Evolutionary conservation across 495 filamentous ascomycete species (phyloP).

Genomic region (Pseudoneurospora amorphoporcata): DNA sequence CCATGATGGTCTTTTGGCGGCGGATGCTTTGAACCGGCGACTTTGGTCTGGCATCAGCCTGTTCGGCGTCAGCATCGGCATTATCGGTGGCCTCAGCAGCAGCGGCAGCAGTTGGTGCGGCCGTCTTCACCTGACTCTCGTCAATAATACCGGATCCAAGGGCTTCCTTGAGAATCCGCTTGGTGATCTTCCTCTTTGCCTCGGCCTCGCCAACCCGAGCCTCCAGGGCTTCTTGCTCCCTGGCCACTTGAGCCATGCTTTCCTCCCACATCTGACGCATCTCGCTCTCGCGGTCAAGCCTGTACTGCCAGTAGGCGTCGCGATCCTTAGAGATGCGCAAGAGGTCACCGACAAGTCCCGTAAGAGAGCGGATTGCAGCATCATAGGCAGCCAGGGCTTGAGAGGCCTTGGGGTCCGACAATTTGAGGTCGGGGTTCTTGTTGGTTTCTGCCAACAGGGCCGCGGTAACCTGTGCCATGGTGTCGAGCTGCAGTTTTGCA

Average conservation of each 20-base stretch:
- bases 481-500: conserved; percentile 81
- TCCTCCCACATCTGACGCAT: conserved; percentile 96
- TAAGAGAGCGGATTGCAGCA: conserved; percentile 76
- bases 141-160: conserved; percentile 50
- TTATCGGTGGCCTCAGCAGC: conserved; percentile 21
- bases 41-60: conserved; percentile 24
- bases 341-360: conserved; percentile 75
- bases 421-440: conserved; percentile 54
- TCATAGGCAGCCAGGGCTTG: conserved; percentile 85
- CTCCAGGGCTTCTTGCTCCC: conserved; percentile 86
- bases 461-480: conserved; percentile 70
- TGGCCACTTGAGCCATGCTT: conserved; percentile 88
- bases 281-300: conserved; percentile 78
- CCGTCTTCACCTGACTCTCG: conserved; percentile 29
- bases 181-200: conserved; percentile 78
- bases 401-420: conserved; percentile 64
- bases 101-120: conserved; percentile 23
- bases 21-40: conserved; percentile 36
- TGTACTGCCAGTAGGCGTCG: conserved; percentile 93
- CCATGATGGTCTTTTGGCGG: conserved; percentile 48
- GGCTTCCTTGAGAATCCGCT: conserved; percentile 79
- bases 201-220: conserved; percentile 81
- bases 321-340: conserved; percentile 86
- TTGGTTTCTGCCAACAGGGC: conserved; percentile 66
- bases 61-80: conserved; percentile 15